phyloP scores from a whole-genome alignment of 768 basidiomycete genomes.

The Lactifluus volemus region DNA sequence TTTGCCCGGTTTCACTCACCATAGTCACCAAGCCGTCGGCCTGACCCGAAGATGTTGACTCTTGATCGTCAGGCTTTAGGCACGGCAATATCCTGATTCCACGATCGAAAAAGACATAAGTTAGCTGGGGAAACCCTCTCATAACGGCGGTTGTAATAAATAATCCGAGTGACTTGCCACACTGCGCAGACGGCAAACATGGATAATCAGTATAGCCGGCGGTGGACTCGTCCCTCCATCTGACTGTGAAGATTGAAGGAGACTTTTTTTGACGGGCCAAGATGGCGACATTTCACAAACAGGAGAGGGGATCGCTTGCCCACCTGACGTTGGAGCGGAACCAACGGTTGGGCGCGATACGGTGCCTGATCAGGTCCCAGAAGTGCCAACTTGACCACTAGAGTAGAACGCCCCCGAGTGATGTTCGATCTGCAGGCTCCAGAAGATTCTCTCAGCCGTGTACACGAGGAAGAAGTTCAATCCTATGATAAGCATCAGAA shows the following conservation, averaged over 20 bases:
- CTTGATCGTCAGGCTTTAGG: background rate
- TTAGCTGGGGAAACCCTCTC: background rate
- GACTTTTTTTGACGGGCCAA: background rate
- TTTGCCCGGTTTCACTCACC: too few species aligned
- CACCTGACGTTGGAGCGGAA: background rate
- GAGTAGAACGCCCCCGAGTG: constrained; percentile 55
- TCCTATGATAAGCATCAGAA: constrained; percentile 35
- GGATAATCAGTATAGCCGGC: too few species aligned
- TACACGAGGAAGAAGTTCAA: constrained; percentile 54
- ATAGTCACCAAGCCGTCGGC: background rate
- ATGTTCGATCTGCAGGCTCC: constrained; percentile 63
- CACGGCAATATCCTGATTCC: background rate
- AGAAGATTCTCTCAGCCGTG: constrained; percentile 64
- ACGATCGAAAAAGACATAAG: background rate
- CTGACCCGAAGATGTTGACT: background rate
- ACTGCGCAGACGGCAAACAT: background rate
- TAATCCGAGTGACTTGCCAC: background rate
- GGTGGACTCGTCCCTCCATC: background rate
- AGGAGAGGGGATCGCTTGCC: background rate
- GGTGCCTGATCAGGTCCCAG: background rate
- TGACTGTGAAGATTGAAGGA: background rate
- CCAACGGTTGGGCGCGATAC: background rate
- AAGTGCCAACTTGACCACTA: constrained; percentile 48
- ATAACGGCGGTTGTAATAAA: background rate
- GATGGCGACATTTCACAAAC: background rate